Evolutionary conservation across 1,139 yeast species (phyloP).

Genomic region (Candida tropicalis): DNA sequence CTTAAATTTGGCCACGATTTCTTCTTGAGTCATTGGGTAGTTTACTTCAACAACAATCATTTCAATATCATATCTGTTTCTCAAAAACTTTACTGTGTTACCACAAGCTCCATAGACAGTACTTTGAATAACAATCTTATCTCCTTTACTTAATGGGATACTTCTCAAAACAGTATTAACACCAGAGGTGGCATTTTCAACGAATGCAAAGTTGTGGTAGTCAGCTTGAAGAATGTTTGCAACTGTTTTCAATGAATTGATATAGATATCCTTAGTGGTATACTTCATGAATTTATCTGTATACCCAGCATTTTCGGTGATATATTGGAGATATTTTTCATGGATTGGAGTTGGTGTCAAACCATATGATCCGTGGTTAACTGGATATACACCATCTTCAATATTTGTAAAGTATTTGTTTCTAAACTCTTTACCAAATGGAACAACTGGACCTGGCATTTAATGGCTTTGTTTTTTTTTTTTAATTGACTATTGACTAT

Average conservation of each 20-base stretch:
- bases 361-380: conserved; percentile 62
- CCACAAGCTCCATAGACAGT: conserved; percentile 63
- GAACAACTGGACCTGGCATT: conserved; percentile 13
- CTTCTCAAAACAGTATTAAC: conserved; percentile 62
- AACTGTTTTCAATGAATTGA: conserved; percentile 32
- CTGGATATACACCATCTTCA: conserved; percentile 37
- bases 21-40: conserved; percentile 54
- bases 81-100: conserved; percentile 53
- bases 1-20: conserved; percentile 45
- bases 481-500: no score
- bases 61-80: conserved; percentile 44
- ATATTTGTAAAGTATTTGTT: conserved; percentile 45
- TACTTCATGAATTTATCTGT: conserved; percentile 45
- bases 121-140: conserved; percentile 51
- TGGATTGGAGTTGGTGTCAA: conserved; percentile 45
- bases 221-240: conserved; percentile 48
- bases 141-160: conserved; percentile 54
- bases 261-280: conserved; percentile 26
- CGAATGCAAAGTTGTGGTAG: conserved; percentile 48
- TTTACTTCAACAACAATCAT: conserved; percentile 45
- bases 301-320: conserved; percentile 30
- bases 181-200: conserved; percentile 64
- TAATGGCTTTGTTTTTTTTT: background rate
- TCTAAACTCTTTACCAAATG: conserved; percentile 58
- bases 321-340: conserved; percentile 25